Base-by-base conservation (phyloP, 1,139 yeast species). In the Taphrina betulina region DNA sequence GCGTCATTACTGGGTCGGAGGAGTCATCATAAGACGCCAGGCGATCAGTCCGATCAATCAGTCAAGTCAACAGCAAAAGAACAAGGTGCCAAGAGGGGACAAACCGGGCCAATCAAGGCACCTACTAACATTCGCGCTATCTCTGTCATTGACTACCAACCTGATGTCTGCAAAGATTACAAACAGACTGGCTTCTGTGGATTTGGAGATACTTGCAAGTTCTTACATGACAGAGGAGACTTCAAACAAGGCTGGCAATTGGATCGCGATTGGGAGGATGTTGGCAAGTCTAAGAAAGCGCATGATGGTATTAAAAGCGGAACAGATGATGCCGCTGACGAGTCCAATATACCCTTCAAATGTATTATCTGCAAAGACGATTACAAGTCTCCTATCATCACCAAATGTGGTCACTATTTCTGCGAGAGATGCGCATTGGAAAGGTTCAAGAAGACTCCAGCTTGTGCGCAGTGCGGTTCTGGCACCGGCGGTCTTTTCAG, bases 161-260 rank as follows among this genome's bases (percentile, higher is more conserved):
- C 95, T 0, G 97, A 92, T 67, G 84, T 94, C 2, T 94, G 98
- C 67, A 94, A 92, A 66, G 97, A 94, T 68, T 94, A 79, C 69
- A 79, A 82, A 60, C 88, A 85, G 63, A 90, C 95, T 0, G 98
- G 98, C 0, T 90, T 82, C 67, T 94, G 98, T 75, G 97, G 97
- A 3, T 94, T 84, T 67, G 99, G 99, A 5, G 98, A 94, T 65
- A 84, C 95, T n/a, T 94, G 99, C 72, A 94, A 92, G 71, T 94
- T 94, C 68, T 69, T 92, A 28, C 98, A 94, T 67, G 60, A 58
- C 43, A 43, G 61, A 12, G 61, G 87, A 62, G 96, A 89, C 67
- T 85, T 85, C 70, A 81, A 78, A 61, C 83, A 83, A 37, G 85
- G 83, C 20, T 82, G 83, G 78, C 82, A 85, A 59, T 69, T 82